These are phyloP conservation scores for Grosmannia serpens DNA, from an alignment of 2,329 filamentous ascomycete genomes.

Conservation along the genomic window DNA sequence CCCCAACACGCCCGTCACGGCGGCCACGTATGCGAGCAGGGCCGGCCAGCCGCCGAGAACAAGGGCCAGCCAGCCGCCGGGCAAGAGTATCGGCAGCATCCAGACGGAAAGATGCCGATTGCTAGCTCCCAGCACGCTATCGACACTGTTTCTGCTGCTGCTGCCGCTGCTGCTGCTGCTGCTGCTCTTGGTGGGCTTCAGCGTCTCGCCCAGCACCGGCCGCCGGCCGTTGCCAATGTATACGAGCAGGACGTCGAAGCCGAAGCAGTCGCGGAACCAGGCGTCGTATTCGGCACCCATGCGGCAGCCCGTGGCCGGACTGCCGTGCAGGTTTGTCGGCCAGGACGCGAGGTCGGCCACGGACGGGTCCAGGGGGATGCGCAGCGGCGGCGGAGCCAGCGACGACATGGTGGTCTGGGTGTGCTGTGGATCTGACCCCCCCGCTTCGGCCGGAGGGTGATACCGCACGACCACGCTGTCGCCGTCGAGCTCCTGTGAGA, in stretches of 20 bases:
- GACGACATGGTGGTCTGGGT: slow-evolving; percentile 29
- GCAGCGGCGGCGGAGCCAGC: slow-evolving; percentile 6
- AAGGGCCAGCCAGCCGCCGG: slow-evolving; percentile 17
- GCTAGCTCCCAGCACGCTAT: background rate
- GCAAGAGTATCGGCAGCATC: background rate
- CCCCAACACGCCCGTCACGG: slow-evolving; percentile 1
- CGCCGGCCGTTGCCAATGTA: slow-evolving; percentile 54
- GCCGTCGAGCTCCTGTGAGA: slow-evolving; percentile 42
- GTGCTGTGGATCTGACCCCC: slow-evolving; percentile 17
- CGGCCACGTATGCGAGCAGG: slow-evolving; percentile 20
- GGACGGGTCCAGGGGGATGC: slow-evolving; percentile 44
- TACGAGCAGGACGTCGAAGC: slow-evolving; percentile 47
- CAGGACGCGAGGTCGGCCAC: slow-evolving; percentile 31
- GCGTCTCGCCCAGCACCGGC: slow-evolving; percentile 46
- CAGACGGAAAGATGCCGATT: background rate
- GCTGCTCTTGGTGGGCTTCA: slow-evolving; percentile 22
- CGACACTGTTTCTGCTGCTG: background rate
- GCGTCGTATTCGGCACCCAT: slow-evolving; percentile 49
- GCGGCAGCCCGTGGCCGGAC: slow-evolving; percentile 45
- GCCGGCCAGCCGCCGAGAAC: slow-evolving; percentile 23
- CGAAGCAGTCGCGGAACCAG: slow-evolving; percentile 60
- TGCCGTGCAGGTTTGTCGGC: slow-evolving; percentile 47
- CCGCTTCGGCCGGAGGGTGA: slow-evolving; percentile 8
- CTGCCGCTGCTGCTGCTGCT: background rate
- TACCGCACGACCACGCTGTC: slow-evolving; percentile 32